Percentiles rank a stretch among this genome's conserved stretches.
Conservation (phyloP, 805 yeast genomes). For the Starmerella bombi region DNA sequence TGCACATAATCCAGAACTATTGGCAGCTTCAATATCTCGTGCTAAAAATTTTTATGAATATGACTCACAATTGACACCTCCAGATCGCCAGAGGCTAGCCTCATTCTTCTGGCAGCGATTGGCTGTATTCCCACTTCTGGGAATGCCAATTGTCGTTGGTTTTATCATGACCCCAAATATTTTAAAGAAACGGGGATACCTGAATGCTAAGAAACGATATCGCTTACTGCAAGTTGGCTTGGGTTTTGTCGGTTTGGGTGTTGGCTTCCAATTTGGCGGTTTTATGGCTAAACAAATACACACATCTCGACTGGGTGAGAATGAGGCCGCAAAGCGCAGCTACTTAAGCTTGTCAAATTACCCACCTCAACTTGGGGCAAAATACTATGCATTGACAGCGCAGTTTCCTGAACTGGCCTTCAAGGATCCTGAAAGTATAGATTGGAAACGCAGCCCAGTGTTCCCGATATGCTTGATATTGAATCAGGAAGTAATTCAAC, state of each 20-base stretch:
- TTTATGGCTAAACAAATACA: slow-evolving; percentile 12
- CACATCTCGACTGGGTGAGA: slow-evolving; percentile 1
- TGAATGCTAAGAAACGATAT: slow-evolving; percentile 8
- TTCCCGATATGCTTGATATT: slow-evolving; percentile 21
- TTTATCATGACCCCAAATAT: slow-evolving; percentile 14
- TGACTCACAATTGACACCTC: slow-evolving; percentile 14
- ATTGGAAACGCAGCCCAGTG: slow-evolving; percentile 19
- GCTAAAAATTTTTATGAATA: slow-evolving; percentile 18
- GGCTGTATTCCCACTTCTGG: slow-evolving; percentile 16
- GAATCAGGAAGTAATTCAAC: slow-evolving; percentile 8
- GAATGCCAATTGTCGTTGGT: slow-evolving; percentile 18
- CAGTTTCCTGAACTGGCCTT: slow-evolving; percentile 15
- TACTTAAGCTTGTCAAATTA: slow-evolving; percentile 14
- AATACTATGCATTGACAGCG: slow-evolving; percentile 19
- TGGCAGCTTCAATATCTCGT: slow-evolving; percentile 2
- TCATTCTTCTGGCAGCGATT: slow-evolving; percentile 15
- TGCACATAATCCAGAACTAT: slow-evolving; percentile 10
- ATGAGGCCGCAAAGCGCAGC: slow-evolving; percentile 7
- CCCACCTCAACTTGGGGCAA: slow-evolving; percentile 21
- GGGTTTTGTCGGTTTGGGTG: slow-evolving; percentile 20
- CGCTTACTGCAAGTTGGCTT: slow-evolving; percentile 16
- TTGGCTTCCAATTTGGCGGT: slow-evolving; percentile 15
- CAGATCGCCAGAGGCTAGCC: slow-evolving; percentile 15
- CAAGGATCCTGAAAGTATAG: slow-evolving; percentile 18
- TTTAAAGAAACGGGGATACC: slow-evolving; percentile 11